phyloP scores from a whole-genome alignment of 2,329 filamentous ascomycete species.

The Phialemonium atrogriseum region DNA sequence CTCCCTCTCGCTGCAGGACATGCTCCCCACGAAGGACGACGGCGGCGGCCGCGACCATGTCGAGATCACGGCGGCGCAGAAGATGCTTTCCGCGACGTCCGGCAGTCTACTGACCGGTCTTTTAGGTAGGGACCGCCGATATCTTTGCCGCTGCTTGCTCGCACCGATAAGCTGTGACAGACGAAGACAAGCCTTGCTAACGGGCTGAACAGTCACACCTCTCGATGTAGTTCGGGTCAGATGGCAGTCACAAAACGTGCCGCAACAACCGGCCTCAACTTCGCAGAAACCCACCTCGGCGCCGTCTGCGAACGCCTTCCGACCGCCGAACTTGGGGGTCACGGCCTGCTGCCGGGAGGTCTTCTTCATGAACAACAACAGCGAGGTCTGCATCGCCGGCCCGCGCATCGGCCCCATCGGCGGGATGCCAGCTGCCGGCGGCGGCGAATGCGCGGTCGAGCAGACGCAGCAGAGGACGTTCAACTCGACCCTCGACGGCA shows the following conservation, averaged over 20 bases:
- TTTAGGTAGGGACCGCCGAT: slow-evolving; percentile 52
- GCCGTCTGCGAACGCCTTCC: slow-evolving; percentile 61
- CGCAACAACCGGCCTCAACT: slow-evolving; percentile 33
- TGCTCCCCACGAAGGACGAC: slow-evolving; percentile 23
- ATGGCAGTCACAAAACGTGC: slow-evolving; percentile 69
- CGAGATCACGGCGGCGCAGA: slow-evolving; percentile 75
- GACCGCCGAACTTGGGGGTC: slow-evolving; percentile 74
- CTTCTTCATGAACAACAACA: slow-evolving; percentile 86
- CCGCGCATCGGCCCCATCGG: slow-evolving; percentile 41
- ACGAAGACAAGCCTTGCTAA: too few relatives aligned
- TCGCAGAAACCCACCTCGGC: slow-evolving; percentile 47
- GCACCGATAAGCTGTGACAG: slow-evolving; percentile 26
- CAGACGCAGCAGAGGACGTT: slow-evolving; percentile 77
- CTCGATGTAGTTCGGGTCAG: slow-evolving; percentile 95
- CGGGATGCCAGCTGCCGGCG: slow-evolving; percentile 31
- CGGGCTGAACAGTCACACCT: too few relatives aligned
- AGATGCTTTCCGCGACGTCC: slow-evolving; percentile 89
- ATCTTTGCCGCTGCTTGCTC: neutral
- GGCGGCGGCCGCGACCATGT: slow-evolving; percentile 34
- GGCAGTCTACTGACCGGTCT: slow-evolving; percentile 86
- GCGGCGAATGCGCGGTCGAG: slow-evolving; percentile 74
- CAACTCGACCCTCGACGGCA: slow-evolving; percentile 82
- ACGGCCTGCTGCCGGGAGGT: slow-evolving; percentile 95
- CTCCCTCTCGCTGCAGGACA: slow-evolving; percentile 19
- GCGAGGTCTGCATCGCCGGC: slow-evolving; percentile 71